These are phyloP conservation scores for Pisolithus albus DNA, from an alignment of 768 basidiomycete species.

Conservation along the genomic window DNA sequence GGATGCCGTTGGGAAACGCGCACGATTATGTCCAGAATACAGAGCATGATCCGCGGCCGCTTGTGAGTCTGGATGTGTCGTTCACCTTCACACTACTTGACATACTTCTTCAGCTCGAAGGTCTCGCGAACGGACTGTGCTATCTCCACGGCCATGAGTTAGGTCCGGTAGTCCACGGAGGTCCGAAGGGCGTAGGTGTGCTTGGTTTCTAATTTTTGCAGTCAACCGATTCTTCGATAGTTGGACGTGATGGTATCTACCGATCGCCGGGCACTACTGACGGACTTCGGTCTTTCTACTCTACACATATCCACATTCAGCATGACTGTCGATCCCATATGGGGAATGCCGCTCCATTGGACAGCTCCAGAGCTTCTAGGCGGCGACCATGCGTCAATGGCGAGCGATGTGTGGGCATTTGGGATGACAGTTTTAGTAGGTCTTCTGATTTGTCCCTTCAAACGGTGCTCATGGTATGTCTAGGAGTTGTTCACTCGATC, in stretches of 20 bases:
- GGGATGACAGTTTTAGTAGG: neutral
- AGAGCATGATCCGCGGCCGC: neutral
- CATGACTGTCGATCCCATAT: neutral
- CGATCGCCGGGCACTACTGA: neutral
- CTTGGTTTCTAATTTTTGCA: neutral
- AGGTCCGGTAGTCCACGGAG: neutral
- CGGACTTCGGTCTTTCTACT: neutral
- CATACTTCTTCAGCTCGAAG: neutral
- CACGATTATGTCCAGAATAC: neutral
- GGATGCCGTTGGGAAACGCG: neutral
- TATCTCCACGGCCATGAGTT: neutral
- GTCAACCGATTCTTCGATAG: neutral
- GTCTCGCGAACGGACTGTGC: neutral
- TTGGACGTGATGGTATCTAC: neutral
- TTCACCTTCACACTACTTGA: neutral
- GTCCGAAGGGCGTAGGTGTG: neutral
- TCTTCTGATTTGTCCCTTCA: neutral
- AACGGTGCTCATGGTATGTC: neutral
- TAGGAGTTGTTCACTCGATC: neutral
- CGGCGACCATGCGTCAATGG: neutral
- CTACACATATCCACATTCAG: neutral
- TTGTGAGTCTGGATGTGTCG: neutral
- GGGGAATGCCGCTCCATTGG: neutral
- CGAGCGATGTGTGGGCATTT: neutral
- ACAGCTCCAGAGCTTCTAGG: neutral